Evolutionary conservation across 179 eudicot genomes (phyloP), one percentile per base, ranked within the genome.

Genomic region (Amaranthus tricolor): DNA sequence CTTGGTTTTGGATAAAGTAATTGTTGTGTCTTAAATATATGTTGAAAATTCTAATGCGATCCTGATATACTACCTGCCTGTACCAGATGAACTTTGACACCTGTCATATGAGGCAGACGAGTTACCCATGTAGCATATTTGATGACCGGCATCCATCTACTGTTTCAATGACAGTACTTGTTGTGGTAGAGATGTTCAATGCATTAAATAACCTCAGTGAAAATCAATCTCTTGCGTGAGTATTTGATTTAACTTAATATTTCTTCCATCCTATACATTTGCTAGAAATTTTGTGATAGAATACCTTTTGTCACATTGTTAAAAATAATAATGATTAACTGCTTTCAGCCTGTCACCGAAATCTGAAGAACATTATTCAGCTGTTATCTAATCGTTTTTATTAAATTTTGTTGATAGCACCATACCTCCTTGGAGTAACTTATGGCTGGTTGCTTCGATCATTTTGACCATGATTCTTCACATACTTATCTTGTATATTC

Each of bases 171-270:
- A 93, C 99, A 43, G 99, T 96, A 62, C 97, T 96, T 74, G 98
- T 96, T 81, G 98, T 96, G 74, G 99, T 96, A 19, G 98, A 96
- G 92, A 96, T 96, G 99, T 96, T 96, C 88, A 96, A 96, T 80
- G 99, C 99, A 10, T 76, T 96, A 51, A 96, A 96, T 83, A 93
- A 96, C 82, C 97, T 96, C 78, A 93, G 99, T 62, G 99, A 96
- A 90, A 96, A 96, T 68, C 99, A 96, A 76, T 96, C 99, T 77
- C 96, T 96, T 74, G 48, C 86, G 99, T 96, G 79, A 90, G 99
- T 87, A 83, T 64, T 54, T 73, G 68, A 40, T 73, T 82, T 16
- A 53, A 20, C 47, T 50, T 55, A 51, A 50, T 12, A 15, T 44
- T 61, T 49, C 70, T 71, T 50, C 69, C 24, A 11, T 10, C 48